A percentile compares a stretch with the other conserved stretches of the same genome.
phyloP scores from a whole-genome alignment of 2,329 filamentous ascomycete genomes.

The Nemania abortiva region DNA sequence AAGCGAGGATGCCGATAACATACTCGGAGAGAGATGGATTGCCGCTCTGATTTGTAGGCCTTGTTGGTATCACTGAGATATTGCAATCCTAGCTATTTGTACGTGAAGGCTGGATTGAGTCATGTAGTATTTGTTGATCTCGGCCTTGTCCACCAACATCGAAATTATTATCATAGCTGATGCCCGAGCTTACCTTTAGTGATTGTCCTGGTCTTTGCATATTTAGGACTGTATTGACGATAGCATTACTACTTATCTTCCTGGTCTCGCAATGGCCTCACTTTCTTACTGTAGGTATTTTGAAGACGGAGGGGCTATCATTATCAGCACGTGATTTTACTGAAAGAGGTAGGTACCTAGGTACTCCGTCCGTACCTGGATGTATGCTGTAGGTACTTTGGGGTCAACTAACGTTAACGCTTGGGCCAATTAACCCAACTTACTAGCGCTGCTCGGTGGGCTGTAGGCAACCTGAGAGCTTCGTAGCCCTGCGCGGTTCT shows the following conservation, averaged over 20 bases:
- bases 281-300: too few relatives aligned
- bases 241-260: too few relatives aligned
- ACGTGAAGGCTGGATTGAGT: background rate
- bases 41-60: too few relatives aligned
- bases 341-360: background rate
- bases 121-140: background rate
- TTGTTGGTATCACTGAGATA: background rate
- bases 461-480: slow-evolving; percentile 41
- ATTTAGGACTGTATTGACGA: too few relatives aligned
- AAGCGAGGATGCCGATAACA: too few relatives aligned
- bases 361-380: background rate
- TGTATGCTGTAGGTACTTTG: too few relatives aligned
- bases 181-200: background rate
- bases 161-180: background rate
- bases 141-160: background rate
- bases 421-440: slow-evolving; percentile 19
- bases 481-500: slow-evolving; percentile 38
- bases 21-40: too few relatives aligned
- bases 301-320: too few relatives aligned
- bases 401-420: too few relatives aligned
- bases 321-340: slow-evolving; percentile 5
- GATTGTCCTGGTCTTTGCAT: too few relatives aligned
- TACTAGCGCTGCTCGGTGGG: slow-evolving; percentile 27
- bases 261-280: too few relatives aligned
- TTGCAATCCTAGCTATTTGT: too few relatives aligned